These are phyloP conservation scores for Ogataea parapolymorpha DNA, from an alignment of 805 yeast species.

Conservation along the genomic window DNA sequence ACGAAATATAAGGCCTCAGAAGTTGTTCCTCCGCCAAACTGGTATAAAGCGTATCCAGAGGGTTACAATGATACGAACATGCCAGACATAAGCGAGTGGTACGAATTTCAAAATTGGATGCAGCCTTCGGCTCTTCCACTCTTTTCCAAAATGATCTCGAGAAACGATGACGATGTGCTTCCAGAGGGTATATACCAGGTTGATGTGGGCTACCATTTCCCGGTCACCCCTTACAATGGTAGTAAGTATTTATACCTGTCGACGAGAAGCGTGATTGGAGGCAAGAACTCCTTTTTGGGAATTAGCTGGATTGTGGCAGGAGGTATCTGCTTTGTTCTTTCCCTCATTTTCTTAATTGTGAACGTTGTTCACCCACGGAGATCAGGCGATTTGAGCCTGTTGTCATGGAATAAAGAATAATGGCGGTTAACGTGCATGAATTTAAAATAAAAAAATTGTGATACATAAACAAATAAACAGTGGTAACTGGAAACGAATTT, in stretches of 20 bases:
- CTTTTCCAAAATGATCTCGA: slow-evolving; percentile 61
- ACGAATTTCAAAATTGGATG: slow-evolving; percentile 83
- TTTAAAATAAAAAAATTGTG: slow-evolving; percentile 2
- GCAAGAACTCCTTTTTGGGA: slow-evolving; percentile 71
- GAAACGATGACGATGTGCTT: slow-evolving; percentile 57
- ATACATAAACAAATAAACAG: slow-evolving; percentile 5
- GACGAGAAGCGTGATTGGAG: slow-evolving; percentile 72
- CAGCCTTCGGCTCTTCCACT: slow-evolving; percentile 71
- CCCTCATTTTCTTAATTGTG: slow-evolving; percentile 48
- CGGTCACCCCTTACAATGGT: slow-evolving; percentile 66
- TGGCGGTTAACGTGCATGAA: slow-evolving; percentile 2
- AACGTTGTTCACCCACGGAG: slow-evolving; percentile 66
- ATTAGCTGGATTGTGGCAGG: slow-evolving; percentile 74
- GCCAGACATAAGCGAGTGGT: slow-evolving; percentile 68
- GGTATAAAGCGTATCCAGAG: slow-evolving; percentile 66
- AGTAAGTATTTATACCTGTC: slow-evolving; percentile 63
- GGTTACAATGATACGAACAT: slow-evolving; percentile 69
- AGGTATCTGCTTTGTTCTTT: slow-evolving; percentile 59
- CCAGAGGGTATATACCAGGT: slow-evolving; percentile 60
- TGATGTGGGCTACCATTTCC: slow-evolving; percentile 72
- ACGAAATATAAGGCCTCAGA: slow-evolving; percentile 58
- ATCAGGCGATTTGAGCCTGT: slow-evolving; percentile 63
- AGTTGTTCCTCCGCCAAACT: slow-evolving; percentile 81
- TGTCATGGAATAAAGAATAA: slow-evolving; percentile 66
- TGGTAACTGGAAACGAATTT: neutral